These are phyloP conservation scores for Candida ulmi DNA, from an alignment of 805 yeast genomes.

Conservation along the genomic window DNA sequence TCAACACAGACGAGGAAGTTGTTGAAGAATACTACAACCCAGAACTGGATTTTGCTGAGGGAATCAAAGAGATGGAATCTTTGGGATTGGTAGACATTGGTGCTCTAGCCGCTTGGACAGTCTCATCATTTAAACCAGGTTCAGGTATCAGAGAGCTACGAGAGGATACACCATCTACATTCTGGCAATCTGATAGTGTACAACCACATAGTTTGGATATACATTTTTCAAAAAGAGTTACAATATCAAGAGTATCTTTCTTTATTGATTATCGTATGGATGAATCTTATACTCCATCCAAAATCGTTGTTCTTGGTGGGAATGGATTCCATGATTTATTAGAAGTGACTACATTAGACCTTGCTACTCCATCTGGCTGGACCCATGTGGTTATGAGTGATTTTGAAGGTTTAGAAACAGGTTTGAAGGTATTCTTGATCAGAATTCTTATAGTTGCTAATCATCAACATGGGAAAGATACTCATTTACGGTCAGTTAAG, in stretches of 20 bases:
- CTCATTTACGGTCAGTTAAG: conserved; percentile 77
- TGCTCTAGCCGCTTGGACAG: conserved; percentile 76
- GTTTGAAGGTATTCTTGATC: conserved; percentile 61
- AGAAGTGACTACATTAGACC: conserved; percentile 54
- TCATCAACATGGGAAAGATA: conserved; percentile 94
- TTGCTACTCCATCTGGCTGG: conserved; percentile 77
- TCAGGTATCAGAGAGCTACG: conserved; percentile 67
- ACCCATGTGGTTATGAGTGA: conserved; percentile 48
- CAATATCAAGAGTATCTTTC: conserved; percentile 60
- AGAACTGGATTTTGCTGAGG: conserved; percentile 12
- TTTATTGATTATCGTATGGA: conserved; percentile 69
- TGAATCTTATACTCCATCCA: conserved; percentile 89
- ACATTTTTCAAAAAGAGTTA: conserved; percentile 73
- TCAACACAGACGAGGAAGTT: conserved; percentile 1
- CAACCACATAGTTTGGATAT: conserved; percentile 82
- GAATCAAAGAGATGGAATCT: conserved; percentile 50
- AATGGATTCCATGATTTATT: conserved; percentile 72
- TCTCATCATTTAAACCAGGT: conserved; percentile 71
- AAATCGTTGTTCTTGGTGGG: conserved; percentile 62
- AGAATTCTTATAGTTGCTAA: conserved; percentile 63
- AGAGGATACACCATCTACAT: conserved; percentile 64
- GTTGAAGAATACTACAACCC: conserved; percentile 10
- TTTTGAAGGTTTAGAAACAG: conserved; percentile 32
- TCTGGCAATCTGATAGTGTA: conserved; percentile 94
- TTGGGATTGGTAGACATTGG: conserved; percentile 70